phyloP scores from a whole-genome alignment of 495 filamentous ascomycete species.

The Oleoguttula mirabilis region DNA sequence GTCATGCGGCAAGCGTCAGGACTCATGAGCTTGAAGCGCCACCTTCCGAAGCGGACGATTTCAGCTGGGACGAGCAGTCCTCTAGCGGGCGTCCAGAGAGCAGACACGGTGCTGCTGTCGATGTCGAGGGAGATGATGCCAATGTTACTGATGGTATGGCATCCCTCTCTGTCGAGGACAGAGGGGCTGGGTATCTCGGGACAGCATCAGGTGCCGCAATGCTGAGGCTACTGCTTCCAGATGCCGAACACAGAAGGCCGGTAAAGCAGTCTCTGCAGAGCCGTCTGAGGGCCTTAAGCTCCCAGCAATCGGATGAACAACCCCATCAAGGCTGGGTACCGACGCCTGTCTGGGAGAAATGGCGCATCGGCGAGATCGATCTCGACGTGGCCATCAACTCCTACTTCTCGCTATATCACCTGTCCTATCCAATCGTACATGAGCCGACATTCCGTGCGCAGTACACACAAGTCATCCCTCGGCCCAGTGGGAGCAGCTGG shows the following conservation, averaged over 20 bases:
- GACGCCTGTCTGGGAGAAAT: slow-evolving; percentile 1
- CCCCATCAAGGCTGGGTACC: slow-evolving; percentile 5
- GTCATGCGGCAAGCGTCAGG: background rate
- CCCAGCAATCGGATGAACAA: background rate
- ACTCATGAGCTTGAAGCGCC: slow-evolving; percentile 9
- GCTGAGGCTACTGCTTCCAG: slow-evolving; percentile 4
- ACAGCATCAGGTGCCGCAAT: slow-evolving; percentile 4
- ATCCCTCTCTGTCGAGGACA: slow-evolving; percentile 23
- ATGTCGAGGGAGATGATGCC: background rate
- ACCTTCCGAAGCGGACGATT: slow-evolving; percentile 10
- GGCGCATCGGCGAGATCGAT: slow-evolving; percentile 1
- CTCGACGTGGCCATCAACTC: slow-evolving; percentile 11
- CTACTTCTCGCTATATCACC: slow-evolving; percentile 13
- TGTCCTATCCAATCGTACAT: slow-evolving; percentile 15
- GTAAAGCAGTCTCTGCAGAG: background rate
- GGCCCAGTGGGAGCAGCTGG: slow-evolving; percentile 4
- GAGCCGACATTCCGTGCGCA: slow-evolving; percentile 15
- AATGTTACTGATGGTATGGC: slow-evolving; percentile 26
- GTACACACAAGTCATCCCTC: slow-evolving; percentile 2
- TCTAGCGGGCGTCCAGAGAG: background rate
- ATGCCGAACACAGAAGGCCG: slow-evolving; percentile 2
- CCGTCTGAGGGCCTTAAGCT: slow-evolving; percentile 3
- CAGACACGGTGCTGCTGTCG: background rate
- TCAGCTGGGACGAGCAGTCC: slow-evolving; percentile 11
- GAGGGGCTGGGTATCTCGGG: slow-evolving; percentile 29